phyloP scores from a whole-genome alignment of 345 rosid species.

The Streptanthus diversifolius region DNA sequence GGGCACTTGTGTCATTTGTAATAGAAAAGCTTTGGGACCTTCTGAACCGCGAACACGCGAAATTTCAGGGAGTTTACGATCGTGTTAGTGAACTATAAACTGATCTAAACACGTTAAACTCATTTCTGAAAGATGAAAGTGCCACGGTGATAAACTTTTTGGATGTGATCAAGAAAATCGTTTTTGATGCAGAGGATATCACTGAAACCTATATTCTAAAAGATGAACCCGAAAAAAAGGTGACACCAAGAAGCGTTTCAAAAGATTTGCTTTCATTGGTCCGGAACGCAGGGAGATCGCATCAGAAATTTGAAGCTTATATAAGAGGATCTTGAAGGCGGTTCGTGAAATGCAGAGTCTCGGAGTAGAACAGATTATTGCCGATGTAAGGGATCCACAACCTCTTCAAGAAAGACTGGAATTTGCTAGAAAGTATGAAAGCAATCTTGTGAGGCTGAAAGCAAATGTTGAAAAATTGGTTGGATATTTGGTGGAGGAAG shows the following conservation, averaged over 20 bases:
- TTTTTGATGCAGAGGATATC: conserved; percentile 30
- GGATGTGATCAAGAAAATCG: conserved; percentile 24
- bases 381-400: no score
- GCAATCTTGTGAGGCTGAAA: conserved; percentile 38
- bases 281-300: not conserved
- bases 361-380: no score
- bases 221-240: not conserved
- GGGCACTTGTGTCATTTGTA: conserved; percentile 13
- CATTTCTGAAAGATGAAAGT: conserved; percentile 29
- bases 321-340: no score
- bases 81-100: not conserved
- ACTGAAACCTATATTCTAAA: conserved; percentile 20
- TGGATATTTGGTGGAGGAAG: not conserved
- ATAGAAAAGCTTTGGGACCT: conserved; percentile 22
- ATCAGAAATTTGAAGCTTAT: not conserved
- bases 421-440: not conserved
- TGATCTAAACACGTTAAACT: conserved; percentile 20
- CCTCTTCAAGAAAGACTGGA: no score
- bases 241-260: not conserved
- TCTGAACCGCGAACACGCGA: not conserved
- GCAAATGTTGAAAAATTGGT: conserved; percentile 19
- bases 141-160: conserved; percentile 18
- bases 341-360: no score
- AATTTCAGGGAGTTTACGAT: not conserved
- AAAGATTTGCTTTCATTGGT: not conserved